Base-by-base conservation (phyloP, 2,329 filamentous ascomycete species). In the Penicillium concentricum region DNA sequence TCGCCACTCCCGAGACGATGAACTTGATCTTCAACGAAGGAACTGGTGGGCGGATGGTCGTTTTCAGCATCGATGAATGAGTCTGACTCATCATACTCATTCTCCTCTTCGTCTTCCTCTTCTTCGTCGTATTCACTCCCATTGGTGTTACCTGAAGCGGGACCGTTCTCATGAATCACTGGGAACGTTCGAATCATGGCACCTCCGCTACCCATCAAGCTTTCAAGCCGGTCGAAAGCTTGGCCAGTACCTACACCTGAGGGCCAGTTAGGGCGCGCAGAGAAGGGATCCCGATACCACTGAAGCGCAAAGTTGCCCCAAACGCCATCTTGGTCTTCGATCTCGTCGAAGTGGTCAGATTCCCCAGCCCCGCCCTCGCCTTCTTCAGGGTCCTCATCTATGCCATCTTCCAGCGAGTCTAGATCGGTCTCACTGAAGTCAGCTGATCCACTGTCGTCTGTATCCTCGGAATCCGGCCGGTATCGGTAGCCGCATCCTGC, bases 401-500 rank as follows among this genome's bases (percentile, higher is more conserved):
- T 26, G 30, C 64, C 64, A 35, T 66, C 65, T 45, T 66, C 30
- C 16, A 56, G n/a, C 1, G 56, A 62, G 32, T 68, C 65, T 54
- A 59, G 73, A 69, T 62, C 79, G 60, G 67, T 81, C 77, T 61
- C 61, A 77, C 67, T 64, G 80, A 65, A 67, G 35, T 69, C 67
- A 16, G 79, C 78, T 59, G 78, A 75, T 52, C 78, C 78, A 55
- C 75, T 81, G 64, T 77, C 78, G 53, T 73, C 74, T 1, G 69
- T 71, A n/a, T 51, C 54, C 51, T 70, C 74, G 18, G 73, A 74
- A 45, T 81, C 79, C 22, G 79, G 75, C 49, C 79, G 77, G 51
- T 81, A 83, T 48, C 42, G 28, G 46, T 62, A 67, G 32, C 82
- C 79, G 56, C 87, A 89, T 20, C 78, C 74, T 22, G 68, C 60